A percentile compares a stretch with the other conserved stretches of the same genome.
These are phyloP conservation scores for Ophiosphaerella korrae DNA, from an alignment of 2,329 filamentous ascomycete genomes.

Conservation along the genomic window DNA sequence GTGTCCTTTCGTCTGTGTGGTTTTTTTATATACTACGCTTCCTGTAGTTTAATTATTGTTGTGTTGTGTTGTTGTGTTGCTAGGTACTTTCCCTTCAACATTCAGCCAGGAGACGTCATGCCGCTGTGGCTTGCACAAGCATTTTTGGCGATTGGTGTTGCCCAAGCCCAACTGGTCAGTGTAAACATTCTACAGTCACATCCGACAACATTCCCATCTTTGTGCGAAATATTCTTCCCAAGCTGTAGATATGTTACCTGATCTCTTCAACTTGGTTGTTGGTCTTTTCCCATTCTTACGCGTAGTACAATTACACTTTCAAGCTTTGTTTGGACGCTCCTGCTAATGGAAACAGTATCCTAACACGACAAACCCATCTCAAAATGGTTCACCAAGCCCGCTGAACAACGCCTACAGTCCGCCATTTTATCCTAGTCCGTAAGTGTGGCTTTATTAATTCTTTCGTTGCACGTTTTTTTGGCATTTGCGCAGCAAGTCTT, in stretches of 20 bases:
- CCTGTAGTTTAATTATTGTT: slow-evolving; percentile 14
- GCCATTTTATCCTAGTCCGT: slow-evolving; percentile 80
- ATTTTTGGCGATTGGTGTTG: slow-evolving; percentile 40
- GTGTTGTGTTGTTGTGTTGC: slow-evolving; percentile 13
- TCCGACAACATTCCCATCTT: slow-evolving; percentile 13
- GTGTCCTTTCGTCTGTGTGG: slow-evolving; percentile 9
- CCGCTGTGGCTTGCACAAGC: slow-evolving; percentile 41
- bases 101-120: slow-evolving; percentile 32
- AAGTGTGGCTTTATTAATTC: slow-evolving; percentile 13
- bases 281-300: slow-evolving; percentile 40
- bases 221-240: slow-evolving; percentile 9
- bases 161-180: slow-evolving; percentile 39
- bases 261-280: slow-evolving; percentile 26
- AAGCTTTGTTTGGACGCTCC: slow-evolving; percentile 23
- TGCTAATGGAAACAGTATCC: slow-evolving; percentile 39
- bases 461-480: too few species aligned
- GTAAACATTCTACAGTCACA: slow-evolving; percentile 15
- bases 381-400: slow-evolving; percentile 27
- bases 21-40: slow-evolving; percentile 14
- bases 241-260: slow-evolving; percentile 35
- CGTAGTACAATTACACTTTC: slow-evolving; percentile 24
- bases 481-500: neutral
- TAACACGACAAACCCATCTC: slow-evolving; percentile 29
- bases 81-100: slow-evolving; percentile 20
- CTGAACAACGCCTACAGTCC: slow-evolving; percentile 53